These are phyloP conservation scores for Acanthamoeba healyi DNA, from an alignment of 208 protist species.

Conservation along the genomic window DNA sequence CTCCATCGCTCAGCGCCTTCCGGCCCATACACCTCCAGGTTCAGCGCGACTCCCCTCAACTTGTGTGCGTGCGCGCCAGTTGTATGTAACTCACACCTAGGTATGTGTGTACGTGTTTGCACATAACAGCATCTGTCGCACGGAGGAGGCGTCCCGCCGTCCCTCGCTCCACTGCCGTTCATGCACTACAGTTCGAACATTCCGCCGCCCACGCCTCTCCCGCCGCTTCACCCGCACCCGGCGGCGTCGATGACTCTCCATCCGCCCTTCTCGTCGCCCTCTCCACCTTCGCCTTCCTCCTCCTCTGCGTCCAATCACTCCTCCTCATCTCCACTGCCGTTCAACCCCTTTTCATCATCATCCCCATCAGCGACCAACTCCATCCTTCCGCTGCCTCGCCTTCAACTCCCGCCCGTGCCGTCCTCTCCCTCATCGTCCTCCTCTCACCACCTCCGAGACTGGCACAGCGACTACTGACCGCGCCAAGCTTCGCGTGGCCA, in stretches of 20 bases:
- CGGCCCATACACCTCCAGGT: not conserved
- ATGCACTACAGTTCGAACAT: slow-evolving; percentile 2
- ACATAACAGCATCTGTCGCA: not conserved
- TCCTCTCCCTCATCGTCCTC: not conserved
- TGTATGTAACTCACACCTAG: not conserved
- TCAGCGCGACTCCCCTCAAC: not conserved
- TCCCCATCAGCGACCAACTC: not conserved
- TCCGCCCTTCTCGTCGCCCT: not conserved
- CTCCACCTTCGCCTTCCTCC: not conserved
- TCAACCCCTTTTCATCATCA: not conserved
- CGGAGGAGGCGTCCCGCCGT: not conserved
- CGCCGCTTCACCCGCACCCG: slow-evolving; percentile 25
- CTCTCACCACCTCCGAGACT: not conserved
- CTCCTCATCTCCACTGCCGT: not conserved
- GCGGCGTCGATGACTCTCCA: not conserved
- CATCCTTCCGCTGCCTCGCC: not conserved
- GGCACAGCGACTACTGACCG: not conserved
- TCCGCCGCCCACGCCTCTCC: not conserved
- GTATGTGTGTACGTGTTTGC: not conserved
- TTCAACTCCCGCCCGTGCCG: not conserved
- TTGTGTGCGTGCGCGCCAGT: too few relatives aligned
- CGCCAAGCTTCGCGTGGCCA: not conserved
- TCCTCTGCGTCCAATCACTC: not conserved
- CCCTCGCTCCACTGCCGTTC: not conserved
- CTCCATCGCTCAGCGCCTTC: not conserved